Conservation (phyloP, 1,139 yeast genomes). For the Saccharomyces hybrid region DNA sequence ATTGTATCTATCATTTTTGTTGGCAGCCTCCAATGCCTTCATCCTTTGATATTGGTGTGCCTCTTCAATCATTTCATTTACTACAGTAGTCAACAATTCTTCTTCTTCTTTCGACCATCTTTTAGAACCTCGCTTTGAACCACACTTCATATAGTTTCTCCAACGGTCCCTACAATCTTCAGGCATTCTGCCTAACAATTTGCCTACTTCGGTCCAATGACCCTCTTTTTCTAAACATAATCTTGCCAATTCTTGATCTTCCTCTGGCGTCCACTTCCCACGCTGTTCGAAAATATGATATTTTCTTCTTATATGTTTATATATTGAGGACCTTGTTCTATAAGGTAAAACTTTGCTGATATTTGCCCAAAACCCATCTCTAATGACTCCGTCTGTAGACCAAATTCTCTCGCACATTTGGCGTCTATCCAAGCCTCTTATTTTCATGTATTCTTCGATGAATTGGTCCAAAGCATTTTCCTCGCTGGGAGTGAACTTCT, state of each 20-base stretch:
- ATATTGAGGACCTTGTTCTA: conserved; percentile 79
- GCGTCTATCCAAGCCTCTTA: not conserved
- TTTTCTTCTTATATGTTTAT: conserved; percentile 84
- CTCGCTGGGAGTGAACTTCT: conserved; percentile 42
- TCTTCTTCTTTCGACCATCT: conserved; percentile 81
- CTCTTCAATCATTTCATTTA: conserved; percentile 36
- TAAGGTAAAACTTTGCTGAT: conserved; percentile 71
- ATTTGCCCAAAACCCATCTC: conserved; percentile 81
- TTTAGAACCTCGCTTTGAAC: conserved; percentile 60
- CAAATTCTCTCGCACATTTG: not conserved
- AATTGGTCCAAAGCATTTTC: conserved; percentile 21
- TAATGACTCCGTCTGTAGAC: not conserved
- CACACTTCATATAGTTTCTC: conserved; percentile 93
- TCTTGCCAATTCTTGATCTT: conserved; percentile 58
- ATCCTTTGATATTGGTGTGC: conserved; percentile 15
- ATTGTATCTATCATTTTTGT: conserved; percentile 5
- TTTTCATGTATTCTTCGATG: conserved; percentile 22
- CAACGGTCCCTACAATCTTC: conserved; percentile 95
- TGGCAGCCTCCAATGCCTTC: conserved; percentile 7
- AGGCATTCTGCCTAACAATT: conserved; percentile 82
- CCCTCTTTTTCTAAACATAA: conserved; percentile 64
- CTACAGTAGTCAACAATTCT: conserved; percentile 48
- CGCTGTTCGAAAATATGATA: conserved; percentile 81
- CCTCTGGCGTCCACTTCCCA: conserved; percentile 83
- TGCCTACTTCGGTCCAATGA: conserved; percentile 81